Evolutionary conservation across 345 rosid species (phyloP), one percentile per base, ranked within the genome.

Genomic region (Populus deltoides): DNA sequence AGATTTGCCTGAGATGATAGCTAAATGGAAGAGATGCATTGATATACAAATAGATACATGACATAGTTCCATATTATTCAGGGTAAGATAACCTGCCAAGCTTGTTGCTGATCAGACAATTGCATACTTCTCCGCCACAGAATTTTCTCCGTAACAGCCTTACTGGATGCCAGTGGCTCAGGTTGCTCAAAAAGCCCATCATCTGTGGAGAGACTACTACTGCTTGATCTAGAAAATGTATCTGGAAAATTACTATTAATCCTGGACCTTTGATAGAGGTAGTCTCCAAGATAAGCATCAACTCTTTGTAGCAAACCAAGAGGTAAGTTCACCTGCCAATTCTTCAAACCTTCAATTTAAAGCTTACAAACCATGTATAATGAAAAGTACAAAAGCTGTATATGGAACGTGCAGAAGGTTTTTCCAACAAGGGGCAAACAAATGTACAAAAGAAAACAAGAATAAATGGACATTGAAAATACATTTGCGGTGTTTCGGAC

Each of bases 111-210:
- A 80, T 90, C 91, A 15, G 78, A 83, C 85, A 94, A 82, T 80
- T 84, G 91, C 80, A 86, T 80, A 84, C 95, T 92, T 86, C 85
- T 86, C 20, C 78, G 81, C 79, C 72, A 8, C 73, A 88, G 83
- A 85, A 89, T 79, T 83, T 89, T 90, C 77, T 92, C 91, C 81
- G 78, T 75, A 39, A 86, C 81, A 33, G 86, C 53, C 68, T 88
- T 89, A 81, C 78, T 81, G 45, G 95, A 85, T 71, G 89, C 80
- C 67, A 79, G 74, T 20, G 85, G 87, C 65, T 89, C 94, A 35
- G 86, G 89, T 77, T 85, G 94, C 82, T 91, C 97, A 84, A 87
- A 88, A 81, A 89, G 88, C 66, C 89, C 89, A 81, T 94, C 97
- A 69, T 90, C 93, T 36, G 89, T 76, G 71, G 88, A 84, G 55